Conservation (phyloP, 805 yeast species). For the Tetrapisispora nanseiensis region DNA sequence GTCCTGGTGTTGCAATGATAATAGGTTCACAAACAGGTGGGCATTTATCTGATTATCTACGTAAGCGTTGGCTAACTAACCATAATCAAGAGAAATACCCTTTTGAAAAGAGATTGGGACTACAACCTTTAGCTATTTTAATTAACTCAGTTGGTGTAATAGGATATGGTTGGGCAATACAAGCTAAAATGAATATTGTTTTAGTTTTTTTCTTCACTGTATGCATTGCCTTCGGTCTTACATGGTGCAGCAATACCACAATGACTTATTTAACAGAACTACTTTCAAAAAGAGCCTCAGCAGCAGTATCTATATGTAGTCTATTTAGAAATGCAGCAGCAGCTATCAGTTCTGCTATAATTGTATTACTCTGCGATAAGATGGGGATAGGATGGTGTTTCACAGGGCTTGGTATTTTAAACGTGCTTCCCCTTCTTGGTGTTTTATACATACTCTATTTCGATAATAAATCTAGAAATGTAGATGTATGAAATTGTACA, state of each 20-base stretch:
- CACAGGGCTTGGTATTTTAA: slow-evolving; percentile 38
- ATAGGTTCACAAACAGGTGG: slow-evolving; percentile 44
- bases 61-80: slow-evolving; percentile 23
- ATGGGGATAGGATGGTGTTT: slow-evolving; percentile 49
- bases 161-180: slow-evolving; percentile 45
- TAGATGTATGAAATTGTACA: slow-evolving; percentile 28
- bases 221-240: slow-evolving; percentile 42
- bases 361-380: slow-evolving; percentile 26
- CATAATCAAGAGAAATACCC: slow-evolving; percentile 31
- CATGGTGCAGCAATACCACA: slow-evolving; percentile 45
- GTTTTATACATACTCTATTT: slow-evolving; percentile 15
- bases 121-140: slow-evolving; percentile 37
- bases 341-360: slow-evolving; percentile 40
- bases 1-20: slow-evolving; percentile 43
- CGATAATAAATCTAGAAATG: slow-evolving; percentile 12
- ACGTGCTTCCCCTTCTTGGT: slow-evolving; percentile 19
- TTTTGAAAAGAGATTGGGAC: slow-evolving; percentile 34
- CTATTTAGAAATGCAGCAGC: slow-evolving; percentile 45
- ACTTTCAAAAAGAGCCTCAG: slow-evolving; percentile 40
- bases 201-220: slow-evolving; percentile 37
- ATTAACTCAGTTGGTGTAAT: slow-evolving; percentile 37
- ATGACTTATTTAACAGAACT: slow-evolving; percentile 47
- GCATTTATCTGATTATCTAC: slow-evolving; percentile 34
- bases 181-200: slow-evolving; percentile 31
- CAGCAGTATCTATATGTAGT: slow-evolving; percentile 45